Evolutionary conservation across 805 yeast species (phyloP).

Genomic region (Lipomyces chichibuensis): DNA sequence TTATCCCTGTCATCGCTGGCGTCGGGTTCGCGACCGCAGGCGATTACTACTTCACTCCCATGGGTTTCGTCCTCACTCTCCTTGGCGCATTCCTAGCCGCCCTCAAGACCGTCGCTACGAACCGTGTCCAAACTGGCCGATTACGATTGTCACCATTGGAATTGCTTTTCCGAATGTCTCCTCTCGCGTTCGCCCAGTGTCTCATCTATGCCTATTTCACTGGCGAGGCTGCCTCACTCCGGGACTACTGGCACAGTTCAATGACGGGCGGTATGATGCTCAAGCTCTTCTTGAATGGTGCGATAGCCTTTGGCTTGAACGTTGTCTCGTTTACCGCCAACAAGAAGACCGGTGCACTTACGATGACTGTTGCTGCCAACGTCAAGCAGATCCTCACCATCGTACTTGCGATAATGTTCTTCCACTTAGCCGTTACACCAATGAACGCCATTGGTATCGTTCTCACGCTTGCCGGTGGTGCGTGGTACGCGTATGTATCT

Average conservation of each 20-base stretch:
- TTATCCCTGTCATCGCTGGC: conserved; percentile 40
- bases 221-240: conserved; percentile 36
- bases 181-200: conserved; percentile 39
- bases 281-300: conserved; percentile 38
- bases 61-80: conserved; percentile 39
- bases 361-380: conserved; percentile 42
- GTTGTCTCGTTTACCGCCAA: conserved; percentile 41
- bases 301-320: conserved; percentile 40
- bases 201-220: conserved; percentile 39
- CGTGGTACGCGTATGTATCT: conserved; percentile 38
- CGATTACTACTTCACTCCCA: conserved; percentile 39
- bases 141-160: conserved; percentile 39
- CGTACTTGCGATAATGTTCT: conserved; percentile 39
- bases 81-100: conserved; percentile 41
- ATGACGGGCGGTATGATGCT: conserved; percentile 34
- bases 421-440: conserved; percentile 39
- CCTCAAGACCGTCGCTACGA: conserved; percentile 40
- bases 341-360: conserved; percentile 41
- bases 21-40: conserved; percentile 41
- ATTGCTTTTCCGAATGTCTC: conserved; percentile 41
- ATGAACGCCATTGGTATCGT: conserved; percentile 39
- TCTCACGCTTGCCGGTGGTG: conserved; percentile 40
- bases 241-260: conserved; percentile 28
- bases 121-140: conserved; percentile 41
- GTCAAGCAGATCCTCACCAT: conserved; percentile 41